These are phyloP conservation scores for Helicosporidium sp. DNA, from an alignment of 139 green algal species.

Conservation along the genomic window DNA sequence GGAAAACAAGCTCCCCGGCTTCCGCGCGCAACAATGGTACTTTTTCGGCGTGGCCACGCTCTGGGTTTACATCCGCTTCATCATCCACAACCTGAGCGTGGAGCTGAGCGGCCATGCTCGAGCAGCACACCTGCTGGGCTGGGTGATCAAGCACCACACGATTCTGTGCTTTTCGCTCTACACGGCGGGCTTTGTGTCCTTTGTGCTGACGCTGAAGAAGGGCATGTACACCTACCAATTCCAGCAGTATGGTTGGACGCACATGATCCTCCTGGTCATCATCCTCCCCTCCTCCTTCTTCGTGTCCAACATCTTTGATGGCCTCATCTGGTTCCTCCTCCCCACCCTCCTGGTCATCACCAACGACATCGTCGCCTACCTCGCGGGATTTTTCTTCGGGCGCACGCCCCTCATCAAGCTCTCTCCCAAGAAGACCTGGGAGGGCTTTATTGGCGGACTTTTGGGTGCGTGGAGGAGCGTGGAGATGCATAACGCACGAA, in stretches of 20 bases:
- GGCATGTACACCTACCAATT: conserved; percentile 87
- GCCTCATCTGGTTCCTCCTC: conserved; percentile 93
- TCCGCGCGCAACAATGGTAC: conserved; percentile 67
- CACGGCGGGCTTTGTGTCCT: conserved; percentile 53
- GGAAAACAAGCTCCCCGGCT: conserved; percentile 37
- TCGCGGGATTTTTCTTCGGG: conserved; percentile 79
- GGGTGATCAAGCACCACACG: conserved; percentile 48
- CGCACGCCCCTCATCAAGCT: conserved; percentile 90
- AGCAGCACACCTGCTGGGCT: conserved; percentile 34
- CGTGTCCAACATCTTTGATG: conserved; percentile 71
- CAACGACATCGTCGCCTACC: conserved; percentile 93
- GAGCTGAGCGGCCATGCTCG: conserved; percentile 37
- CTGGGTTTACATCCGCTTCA: conserved; percentile 80
- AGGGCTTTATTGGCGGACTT: conserved; percentile 85
- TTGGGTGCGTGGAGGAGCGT: conserved; percentile 34
- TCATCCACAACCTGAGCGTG: conserved; percentile 68
- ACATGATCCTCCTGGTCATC: conserved; percentile 90
- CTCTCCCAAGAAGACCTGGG: conserved; percentile 98
- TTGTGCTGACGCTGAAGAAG: conserved; percentile 80
- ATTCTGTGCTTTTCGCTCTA: conserved; percentile 64
- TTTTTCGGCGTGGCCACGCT: conserved; percentile 77
- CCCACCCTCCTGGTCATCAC: conserved; percentile 78
- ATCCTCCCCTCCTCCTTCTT: conserved; percentile 78
- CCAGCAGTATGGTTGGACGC: conserved; percentile 90
- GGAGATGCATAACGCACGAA: too few relatives aligned